Evolutionary conservation across 2,329 filamentous ascomycete genomes (phyloP), one percentile per base, ranked within the genome.

Genomic region (Colletotrichum tanaceti): DNA sequence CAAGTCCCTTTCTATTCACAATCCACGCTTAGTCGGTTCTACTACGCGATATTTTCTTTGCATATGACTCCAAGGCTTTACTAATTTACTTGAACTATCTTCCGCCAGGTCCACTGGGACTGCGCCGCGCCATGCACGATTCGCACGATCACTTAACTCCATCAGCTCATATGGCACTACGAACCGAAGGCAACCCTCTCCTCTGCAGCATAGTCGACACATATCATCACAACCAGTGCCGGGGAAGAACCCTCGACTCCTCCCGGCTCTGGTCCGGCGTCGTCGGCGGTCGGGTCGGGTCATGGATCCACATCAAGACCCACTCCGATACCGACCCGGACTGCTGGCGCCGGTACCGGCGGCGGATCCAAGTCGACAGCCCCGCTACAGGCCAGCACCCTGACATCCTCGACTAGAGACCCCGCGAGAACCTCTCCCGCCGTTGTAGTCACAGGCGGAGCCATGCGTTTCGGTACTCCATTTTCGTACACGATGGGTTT

Each of bases 111-210:
- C 50, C 58, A 73, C 50, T 59, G 55, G 60, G 73, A 75, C 65
- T 74, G 74, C n/a, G 68, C 65, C 11, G 73, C 66, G 68, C 72
- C 53, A 70, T 74, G 74, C 44, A 58, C 74, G 43, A 75, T 73
- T 1, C 71, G 72, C 46, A 53, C 70, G 6, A 74, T 71, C 43
- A 73, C 74, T 2, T 67, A 70, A 11, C 75, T 71, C 41, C 75
- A 74, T 47, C 18, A 1, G 38, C 20, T 7, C 41, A 5, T 13
- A 72, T 67, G 71, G 72, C 69, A 71, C 28, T 72, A 70, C 35
- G 70, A 72, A n/a, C 35, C 13, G 58, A 73, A 47, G 53, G 44
- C 20, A 58, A 65, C 58, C 57, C 71, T 44, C 65, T 35, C 39
- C 13, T 22, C 22, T 24, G 24, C 41, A 16, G 18, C 22, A 6